Evolutionary conservation across 2,329 filamentous ascomycete species (phyloP).

Genomic region (Cordyceps cicadae): DNA sequence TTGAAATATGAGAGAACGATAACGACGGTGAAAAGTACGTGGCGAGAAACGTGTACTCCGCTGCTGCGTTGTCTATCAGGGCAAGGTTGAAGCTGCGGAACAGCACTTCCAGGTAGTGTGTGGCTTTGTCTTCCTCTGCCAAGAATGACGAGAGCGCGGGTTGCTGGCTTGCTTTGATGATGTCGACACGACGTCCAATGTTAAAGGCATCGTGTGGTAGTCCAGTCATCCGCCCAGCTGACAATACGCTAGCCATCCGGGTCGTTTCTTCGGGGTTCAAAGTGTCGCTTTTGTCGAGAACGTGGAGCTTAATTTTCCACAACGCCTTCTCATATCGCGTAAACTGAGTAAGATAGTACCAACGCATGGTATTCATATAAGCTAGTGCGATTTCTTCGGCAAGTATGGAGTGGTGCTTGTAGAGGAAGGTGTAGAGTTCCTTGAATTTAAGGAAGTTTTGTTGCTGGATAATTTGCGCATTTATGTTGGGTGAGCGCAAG

Average conservation of each 20-base stretch:
- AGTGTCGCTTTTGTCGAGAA: conserved; percentile 73
- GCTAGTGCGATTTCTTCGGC: conserved; percentile 86
- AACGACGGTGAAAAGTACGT: conserved; percentile 78
- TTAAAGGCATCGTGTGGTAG: conserved; percentile 80
- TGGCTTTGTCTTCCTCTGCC: conserved; percentile 79
- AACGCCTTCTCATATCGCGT: conserved; percentile 77
- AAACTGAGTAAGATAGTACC: conserved; percentile 95
- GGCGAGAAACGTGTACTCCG: conserved; percentile 90
- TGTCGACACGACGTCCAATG: conserved; percentile 75
- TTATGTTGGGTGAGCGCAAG: conserved; percentile 87
- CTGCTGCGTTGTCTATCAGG: conserved; percentile 84
- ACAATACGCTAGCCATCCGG: conserved; percentile 53
- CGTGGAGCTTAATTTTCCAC: conserved; percentile 74
- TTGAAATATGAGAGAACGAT: conserved; percentile 67
- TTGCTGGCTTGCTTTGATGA: conserved; percentile 65
- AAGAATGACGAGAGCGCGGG: conserved; percentile 78
- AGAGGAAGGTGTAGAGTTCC: conserved; percentile 78
- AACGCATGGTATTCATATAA: conserved; percentile 97
- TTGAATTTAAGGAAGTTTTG: conserved; percentile 84
- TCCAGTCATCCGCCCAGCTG: conserved; percentile 36
- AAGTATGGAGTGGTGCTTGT: conserved; percentile 71
- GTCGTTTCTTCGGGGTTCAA: conserved; percentile 69
- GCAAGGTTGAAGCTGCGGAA: conserved; percentile 95
- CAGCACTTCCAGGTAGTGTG: conserved; percentile 80
- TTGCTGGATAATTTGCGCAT: conserved; percentile 93